Base-by-base conservation (phyloP, 169 alveolate genomes). In the Eimeria falciformis region DNA sequence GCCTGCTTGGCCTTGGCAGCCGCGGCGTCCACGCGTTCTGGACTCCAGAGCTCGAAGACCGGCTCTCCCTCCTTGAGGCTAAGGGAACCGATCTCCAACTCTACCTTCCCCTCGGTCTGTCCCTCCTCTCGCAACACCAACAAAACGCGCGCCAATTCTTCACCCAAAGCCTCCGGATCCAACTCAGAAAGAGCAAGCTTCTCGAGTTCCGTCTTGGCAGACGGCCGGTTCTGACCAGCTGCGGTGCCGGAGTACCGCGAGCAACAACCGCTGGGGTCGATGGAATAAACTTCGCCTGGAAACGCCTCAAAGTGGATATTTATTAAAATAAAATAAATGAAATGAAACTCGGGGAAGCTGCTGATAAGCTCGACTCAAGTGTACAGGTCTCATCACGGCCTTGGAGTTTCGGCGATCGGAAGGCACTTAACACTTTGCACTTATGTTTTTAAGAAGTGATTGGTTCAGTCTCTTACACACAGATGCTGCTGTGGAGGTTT, bases 181-280 rank as follows among this genome's bases (percentile, higher is more conserved):
- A 92, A 73, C 23, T 62, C 87, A 21, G 50, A 55, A n/a, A 82
- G 93, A 17, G 79, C 14, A 25, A 95, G 71, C 73, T 94, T 98
- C 86, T 97, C 99, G 25, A 98, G 86, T 88, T 97, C 98, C 25
- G 98, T 97, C 94, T 96, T 96, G 18, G 98, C 98, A 40, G 96
- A 71, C 88, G 96, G 97, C 91, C 97, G 95, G 33, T 98, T 98
- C 94, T 97, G 97, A 7, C 99, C 99, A 4, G 78, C 65, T 29
- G 98, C 98, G 83, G 97, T 95, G 18, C 97, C 98, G 77, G 82
- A 94, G 95, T 96, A 98, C 94, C 96, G 96, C 90, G 93, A 94
- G 83, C 96, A 94, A 29, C 96, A 88, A 0, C 99, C 99, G 27
- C 97, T 92, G 27, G 98, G 97, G 86, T 97, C 98, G 25, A 96